These are phyloP conservation scores for Podospora didyma DNA, from an alignment of 495 filamentous ascomycete genomes.

Conservation along the genomic window DNA sequence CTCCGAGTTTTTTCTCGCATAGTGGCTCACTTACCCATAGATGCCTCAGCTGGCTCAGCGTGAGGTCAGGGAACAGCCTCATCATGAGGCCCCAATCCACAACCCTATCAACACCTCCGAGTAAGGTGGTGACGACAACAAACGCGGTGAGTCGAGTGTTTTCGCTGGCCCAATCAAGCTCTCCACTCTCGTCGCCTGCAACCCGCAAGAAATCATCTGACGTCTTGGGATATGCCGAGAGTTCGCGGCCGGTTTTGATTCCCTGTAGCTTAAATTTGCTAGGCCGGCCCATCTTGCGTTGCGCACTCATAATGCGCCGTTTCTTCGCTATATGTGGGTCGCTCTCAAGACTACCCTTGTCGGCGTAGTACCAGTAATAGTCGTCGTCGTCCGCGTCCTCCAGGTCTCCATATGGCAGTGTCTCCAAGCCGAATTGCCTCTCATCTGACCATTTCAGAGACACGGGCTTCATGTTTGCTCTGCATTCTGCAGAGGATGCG, in stretches of 20 bases:
- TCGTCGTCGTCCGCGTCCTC: constrained; percentile 21
- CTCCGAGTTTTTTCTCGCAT: too few relatives aligned
- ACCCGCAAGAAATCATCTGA: constrained; percentile 34
- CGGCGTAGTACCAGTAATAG: background rate
- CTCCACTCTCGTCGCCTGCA: constrained; percentile 22
- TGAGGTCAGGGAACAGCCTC: constrained; percentile 59
- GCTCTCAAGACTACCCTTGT: background rate
- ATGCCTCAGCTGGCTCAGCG: constrained; percentile 52
- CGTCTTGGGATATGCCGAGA: constrained; percentile 32
- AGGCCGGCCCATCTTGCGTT: constrained; percentile 15
- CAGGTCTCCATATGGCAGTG: constrained; percentile 39
- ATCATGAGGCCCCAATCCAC: constrained; percentile 74
- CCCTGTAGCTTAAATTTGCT: constrained; percentile 29
- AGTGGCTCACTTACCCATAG: too few relatives aligned
- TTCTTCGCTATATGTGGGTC: constrained; percentile 11
- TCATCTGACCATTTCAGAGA: constrained; percentile 30
- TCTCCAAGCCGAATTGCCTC: constrained; percentile 36
- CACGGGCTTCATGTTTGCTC: constrained; percentile 17
- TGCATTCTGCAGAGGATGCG: constrained; percentile 21
- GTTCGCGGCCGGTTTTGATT: constrained; percentile 36
- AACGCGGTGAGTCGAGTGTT: constrained; percentile 61
- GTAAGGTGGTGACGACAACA: constrained; percentile 65
- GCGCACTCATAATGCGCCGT: constrained; percentile 8
- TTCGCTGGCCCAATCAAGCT: constrained; percentile 36
- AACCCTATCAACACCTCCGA: constrained; percentile 64